Evolutionary conservation across 2,329 filamentous ascomycete species (phyloP).

Genomic region (Alternaria brassicicola): DNA sequence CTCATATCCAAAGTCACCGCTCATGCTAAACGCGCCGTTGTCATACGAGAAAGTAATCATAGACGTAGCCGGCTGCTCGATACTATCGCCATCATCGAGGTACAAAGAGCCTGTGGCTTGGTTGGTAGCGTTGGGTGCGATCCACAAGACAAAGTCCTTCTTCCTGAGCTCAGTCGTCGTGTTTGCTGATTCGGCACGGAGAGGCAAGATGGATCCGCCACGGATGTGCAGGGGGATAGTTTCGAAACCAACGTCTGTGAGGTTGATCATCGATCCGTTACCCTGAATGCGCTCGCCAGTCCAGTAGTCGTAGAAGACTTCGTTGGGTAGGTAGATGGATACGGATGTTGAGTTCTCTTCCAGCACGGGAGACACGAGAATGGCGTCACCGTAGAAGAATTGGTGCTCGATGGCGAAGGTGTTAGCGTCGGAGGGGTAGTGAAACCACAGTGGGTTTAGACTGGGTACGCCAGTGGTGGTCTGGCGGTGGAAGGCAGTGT

Average conservation of each 20-base stretch:
- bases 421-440: slow-evolving; percentile 65
- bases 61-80: slow-evolving; percentile 64
- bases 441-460: slow-evolving; percentile 72
- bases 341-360: slow-evolving; percentile 60
- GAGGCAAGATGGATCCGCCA: slow-evolving; percentile 67
- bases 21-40: slow-evolving; percentile 58
- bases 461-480: slow-evolving; percentile 66
- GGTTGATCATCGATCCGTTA: slow-evolving; percentile 51
- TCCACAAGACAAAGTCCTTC: slow-evolving; percentile 72
- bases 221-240: slow-evolving; percentile 69
- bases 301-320: slow-evolving; percentile 66
- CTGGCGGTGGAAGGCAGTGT: slow-evolving; percentile 70
- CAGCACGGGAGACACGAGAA: slow-evolving; percentile 63
- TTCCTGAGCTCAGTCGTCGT: slow-evolving; percentile 68
- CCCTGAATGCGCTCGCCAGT: slow-evolving; percentile 58
- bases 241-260: slow-evolving; percentile 57
- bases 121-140: slow-evolving; percentile 68
- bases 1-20: slow-evolving; percentile 62
- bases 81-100: slow-evolving; percentile 74
- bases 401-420: slow-evolving; percentile 60
- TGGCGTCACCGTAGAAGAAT: slow-evolving; percentile 63
- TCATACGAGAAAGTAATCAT: slow-evolving; percentile 66
- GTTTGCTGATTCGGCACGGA: slow-evolving; percentile 62
- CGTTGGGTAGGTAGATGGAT: slow-evolving; percentile 62
- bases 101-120: slow-evolving; percentile 73